Conservation (phyloP, 2,329 filamentous ascomycete genomes). For the Aspergillus tamarii region DNA sequence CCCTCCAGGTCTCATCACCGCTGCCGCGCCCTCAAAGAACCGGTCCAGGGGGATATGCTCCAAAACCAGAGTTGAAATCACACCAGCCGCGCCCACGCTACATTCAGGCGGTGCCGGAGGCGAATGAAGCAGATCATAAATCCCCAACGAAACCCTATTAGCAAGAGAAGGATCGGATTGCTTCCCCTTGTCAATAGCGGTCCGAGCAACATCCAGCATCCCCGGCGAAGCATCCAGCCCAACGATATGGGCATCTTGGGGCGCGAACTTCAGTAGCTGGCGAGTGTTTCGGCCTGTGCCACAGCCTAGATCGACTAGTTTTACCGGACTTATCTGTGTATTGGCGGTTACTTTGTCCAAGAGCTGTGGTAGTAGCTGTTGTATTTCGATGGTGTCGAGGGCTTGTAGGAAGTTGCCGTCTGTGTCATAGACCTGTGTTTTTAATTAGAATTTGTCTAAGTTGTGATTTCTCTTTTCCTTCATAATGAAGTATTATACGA, state of each 20-base stretch:
- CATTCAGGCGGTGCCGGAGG: constrained; percentile 23
- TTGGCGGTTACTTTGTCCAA: constrained; percentile 34
- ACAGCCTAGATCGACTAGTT: constrained; percentile 65
- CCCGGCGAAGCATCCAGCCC: constrained; percentile 60
- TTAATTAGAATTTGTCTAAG: background rate
- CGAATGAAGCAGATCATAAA: constrained; percentile 46
- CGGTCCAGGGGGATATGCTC: constrained; percentile 63
- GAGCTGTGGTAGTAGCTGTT: constrained; percentile 54
- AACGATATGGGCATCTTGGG: constrained; percentile 43
- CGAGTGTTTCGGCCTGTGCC: constrained; percentile 67
- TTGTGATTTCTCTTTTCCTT: background rate
- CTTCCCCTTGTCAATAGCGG: constrained; percentile 33
- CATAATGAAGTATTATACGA: too few relatives aligned
- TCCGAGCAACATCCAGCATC: constrained; percentile 60
- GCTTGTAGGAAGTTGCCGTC: constrained; percentile 69
- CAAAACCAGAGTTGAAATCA: constrained; percentile 66
- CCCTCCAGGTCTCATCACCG: constrained; percentile 51
- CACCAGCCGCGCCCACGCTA: constrained; percentile 41
- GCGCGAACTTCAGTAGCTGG: constrained; percentile 44
- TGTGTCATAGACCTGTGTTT: constrained; percentile 59
- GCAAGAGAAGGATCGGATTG: constrained; percentile 7
- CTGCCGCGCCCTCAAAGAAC: constrained; percentile 58
- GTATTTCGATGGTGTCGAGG: constrained; percentile 62
- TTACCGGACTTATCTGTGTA: constrained; percentile 31
- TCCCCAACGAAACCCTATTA: constrained; percentile 29